These are phyloP conservation scores for Phytopythium vexans DNA, from an alignment of 352 stramenopile species.

Conservation along the genomic window DNA sequence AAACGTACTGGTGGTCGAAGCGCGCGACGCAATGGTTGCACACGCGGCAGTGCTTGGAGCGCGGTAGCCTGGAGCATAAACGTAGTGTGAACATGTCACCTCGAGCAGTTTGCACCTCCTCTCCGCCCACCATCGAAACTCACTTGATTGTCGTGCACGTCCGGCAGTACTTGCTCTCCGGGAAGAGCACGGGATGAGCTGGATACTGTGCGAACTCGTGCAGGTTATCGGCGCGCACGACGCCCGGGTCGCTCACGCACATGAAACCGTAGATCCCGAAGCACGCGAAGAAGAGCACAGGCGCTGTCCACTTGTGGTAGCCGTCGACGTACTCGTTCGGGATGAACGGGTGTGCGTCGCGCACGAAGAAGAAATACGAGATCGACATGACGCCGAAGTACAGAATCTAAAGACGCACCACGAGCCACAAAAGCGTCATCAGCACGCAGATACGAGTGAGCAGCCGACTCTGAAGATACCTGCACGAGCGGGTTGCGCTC, in stretches of 20 bases:
- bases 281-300: slow-evolving; percentile 50
- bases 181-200: slow-evolving; percentile 77
- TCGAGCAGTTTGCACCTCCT: not conserved
- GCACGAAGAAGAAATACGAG: slow-evolving; percentile 71
- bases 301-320: slow-evolving; percentile 65
- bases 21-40: slow-evolving; percentile 86
- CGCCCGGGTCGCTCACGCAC: slow-evolving; percentile 68
- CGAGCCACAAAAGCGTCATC: not conserved
- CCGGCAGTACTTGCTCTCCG: slow-evolving; percentile 72
- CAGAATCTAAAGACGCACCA: slow-evolving; percentile 39
- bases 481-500: slow-evolving; percentile 69
- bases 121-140: slow-evolving; percentile 6
- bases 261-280: slow-evolving; percentile 66
- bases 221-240: slow-evolving; percentile 59
- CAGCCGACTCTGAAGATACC: slow-evolving; percentile 12
- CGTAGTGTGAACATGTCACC: not conserved
- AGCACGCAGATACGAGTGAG: not conserved
- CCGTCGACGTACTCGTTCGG: slow-evolving; percentile 58
- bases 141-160: slow-evolving; percentile 89
- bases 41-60: slow-evolving; percentile 89
- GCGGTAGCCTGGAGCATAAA: slow-evolving; percentile 40
- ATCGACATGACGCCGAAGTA: slow-evolving; percentile 73
- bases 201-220: slow-evolving; percentile 58
- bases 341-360: slow-evolving; percentile 52
- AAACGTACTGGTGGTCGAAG: slow-evolving; percentile 90